Conservation (phyloP, 208 protist species). For the Strigomonas culicis region DNA sequence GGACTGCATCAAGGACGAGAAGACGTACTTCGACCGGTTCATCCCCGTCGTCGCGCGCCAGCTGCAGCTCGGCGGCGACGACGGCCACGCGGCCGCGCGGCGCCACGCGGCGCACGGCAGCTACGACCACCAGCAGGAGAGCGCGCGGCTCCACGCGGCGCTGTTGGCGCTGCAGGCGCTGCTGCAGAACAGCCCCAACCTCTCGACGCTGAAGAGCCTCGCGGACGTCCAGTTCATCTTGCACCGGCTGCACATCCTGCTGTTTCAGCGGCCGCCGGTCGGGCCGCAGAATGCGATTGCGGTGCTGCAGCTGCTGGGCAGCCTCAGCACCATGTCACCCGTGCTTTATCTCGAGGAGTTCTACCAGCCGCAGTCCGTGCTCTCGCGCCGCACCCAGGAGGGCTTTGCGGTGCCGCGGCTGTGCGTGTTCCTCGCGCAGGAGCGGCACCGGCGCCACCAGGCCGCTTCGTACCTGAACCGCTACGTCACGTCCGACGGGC, state of each 20-base stretch:
- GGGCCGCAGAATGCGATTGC: slow-evolving; percentile 60
- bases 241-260: slow-evolving; percentile 53
- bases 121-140: not conserved
- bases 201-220: slow-evolving; percentile 17
- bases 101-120: too few relatives aligned
- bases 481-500: not conserved
- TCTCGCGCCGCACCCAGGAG: not conserved
- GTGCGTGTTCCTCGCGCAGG: not conserved
- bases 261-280: slow-evolving; percentile 73
- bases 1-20: slow-evolving; percentile 56
- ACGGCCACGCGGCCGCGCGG: slow-evolving; percentile 38
- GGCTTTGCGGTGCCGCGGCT: slow-evolving; percentile 4
- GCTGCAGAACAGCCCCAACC: slow-evolving; percentile 47
- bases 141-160: slow-evolving; percentile 36
- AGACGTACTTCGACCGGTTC: slow-evolving; percentile 56
- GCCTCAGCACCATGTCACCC: slow-evolving; percentile 75
- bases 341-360: slow-evolving; percentile 18
- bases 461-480: not conserved
- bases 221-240: slow-evolving; percentile 38
- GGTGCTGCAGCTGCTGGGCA: slow-evolving; percentile 69
- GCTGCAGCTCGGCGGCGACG: slow-evolving; percentile 55
- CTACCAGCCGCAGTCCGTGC: slow-evolving; percentile 13
- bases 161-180: slow-evolving; percentile 62
- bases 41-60: slow-evolving; percentile 54
- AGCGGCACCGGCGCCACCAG: not conserved